These are phyloP conservation scores for Magnolia officinalis DNA, from an alignment of 164 flowering plant genomes.

Conservation along the genomic window DNA sequence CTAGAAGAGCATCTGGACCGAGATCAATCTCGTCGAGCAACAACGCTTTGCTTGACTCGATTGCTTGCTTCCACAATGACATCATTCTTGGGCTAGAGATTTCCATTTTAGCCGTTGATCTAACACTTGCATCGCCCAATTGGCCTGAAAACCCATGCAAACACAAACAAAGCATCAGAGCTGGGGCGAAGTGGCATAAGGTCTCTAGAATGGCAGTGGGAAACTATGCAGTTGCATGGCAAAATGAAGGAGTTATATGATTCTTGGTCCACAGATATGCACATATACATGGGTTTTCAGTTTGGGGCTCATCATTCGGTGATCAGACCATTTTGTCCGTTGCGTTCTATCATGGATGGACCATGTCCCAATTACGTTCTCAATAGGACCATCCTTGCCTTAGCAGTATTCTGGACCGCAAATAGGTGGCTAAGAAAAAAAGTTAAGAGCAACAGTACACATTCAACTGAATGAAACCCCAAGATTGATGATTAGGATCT, in stretches of 20 bases:
- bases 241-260: neutral
- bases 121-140: constrained; percentile 8
- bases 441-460: too few species aligned
- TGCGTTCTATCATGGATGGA: too few species aligned
- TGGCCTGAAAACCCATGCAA: constrained; percentile 21
- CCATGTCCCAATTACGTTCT: too few species aligned
- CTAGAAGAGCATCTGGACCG: constrained; percentile 71
- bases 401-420: too few species aligned
- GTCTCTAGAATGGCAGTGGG: neutral
- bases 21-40: constrained; percentile 59
- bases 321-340: too few species aligned
- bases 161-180: neutral
- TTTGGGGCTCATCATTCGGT: neutral
- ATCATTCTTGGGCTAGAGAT: constrained; percentile 59
- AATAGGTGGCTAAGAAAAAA: too few species aligned
- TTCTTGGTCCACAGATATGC: too few species aligned
- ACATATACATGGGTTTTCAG: neutral
- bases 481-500: too few species aligned
- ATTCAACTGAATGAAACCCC: too few species aligned
- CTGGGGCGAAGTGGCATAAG: neutral
- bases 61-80: constrained; percentile 68
- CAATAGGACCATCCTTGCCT: too few species aligned
- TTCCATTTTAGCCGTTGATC: constrained; percentile 17
- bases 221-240: neutral
- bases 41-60: constrained; percentile 74